Conservation (phyloP, 495 filamentous ascomycete genomes). For the Podospora didyma region DNA sequence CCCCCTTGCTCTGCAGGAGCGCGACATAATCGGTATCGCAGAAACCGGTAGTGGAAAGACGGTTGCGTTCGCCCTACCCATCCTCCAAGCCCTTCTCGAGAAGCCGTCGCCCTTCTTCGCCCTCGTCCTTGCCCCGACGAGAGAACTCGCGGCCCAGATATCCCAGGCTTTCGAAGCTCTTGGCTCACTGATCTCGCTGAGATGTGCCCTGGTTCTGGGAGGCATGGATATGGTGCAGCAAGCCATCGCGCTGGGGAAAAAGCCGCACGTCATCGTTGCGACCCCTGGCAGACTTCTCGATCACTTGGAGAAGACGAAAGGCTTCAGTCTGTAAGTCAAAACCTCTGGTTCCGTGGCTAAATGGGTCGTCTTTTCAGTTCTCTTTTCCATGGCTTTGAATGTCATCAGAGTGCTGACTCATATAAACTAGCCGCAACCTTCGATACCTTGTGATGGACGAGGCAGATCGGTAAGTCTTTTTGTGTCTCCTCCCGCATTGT, state of each 20-base stretch:
- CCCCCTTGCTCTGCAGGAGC: constrained; percentile 72
- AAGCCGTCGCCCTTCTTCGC: constrained; percentile 73
- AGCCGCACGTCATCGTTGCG: constrained; percentile 83
- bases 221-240: constrained; percentile 96
- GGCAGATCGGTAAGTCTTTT: constrained; percentile 55
- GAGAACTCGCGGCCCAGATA: constrained; percentile 90
- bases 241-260: constrained; percentile 81
- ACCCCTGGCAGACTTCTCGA: constrained; percentile 87
- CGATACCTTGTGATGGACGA: constrained; percentile 95
- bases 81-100: constrained; percentile 82
- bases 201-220: constrained; percentile 76
- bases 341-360: no score
- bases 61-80: constrained; percentile 85
- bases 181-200: constrained; percentile 75
- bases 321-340: constrained; percentile 68
- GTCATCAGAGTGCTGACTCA: neutral
- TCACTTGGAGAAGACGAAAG: constrained; percentile 94
- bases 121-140: constrained; percentile 83
- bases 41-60: constrained; percentile 95
- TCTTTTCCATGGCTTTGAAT: no score
- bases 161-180: constrained; percentile 78
- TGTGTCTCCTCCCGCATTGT: neutral
- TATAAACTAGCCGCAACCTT: constrained; percentile 36
- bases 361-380: no score
- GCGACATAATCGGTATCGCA: constrained; percentile 88